A percentile compares a stretch with the other conserved stretches of the same genome.
phyloP scores from a whole-genome alignment of 257 asterid species.

The Penstemon barbatus region DNA sequence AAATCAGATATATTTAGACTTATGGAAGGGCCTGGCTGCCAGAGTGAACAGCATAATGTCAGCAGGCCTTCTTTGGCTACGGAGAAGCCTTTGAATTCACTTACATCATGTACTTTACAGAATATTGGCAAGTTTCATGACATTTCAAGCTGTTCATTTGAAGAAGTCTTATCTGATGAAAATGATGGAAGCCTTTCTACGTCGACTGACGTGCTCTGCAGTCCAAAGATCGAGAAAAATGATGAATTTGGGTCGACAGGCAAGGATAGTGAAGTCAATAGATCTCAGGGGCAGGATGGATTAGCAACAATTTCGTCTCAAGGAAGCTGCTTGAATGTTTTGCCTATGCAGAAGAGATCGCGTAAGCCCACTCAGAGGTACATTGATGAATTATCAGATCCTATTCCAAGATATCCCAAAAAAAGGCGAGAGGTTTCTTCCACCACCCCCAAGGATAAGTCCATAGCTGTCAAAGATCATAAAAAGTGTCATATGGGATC shows the following conservation, averaged over 20 bases:
- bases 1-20: conserved; percentile 51
- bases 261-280: conserved; percentile 32
- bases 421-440: conserved; percentile 50
- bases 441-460: conserved; percentile 44
- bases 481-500: conserved; percentile 50
- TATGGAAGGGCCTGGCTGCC: conserved; percentile 45
- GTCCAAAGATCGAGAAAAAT: conserved; percentile 40
- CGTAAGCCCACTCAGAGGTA: conserved; percentile 94
- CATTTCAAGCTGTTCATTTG: conserved; percentile 53
- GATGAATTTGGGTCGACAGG: conserved; percentile 29
- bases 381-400: conserved; percentile 73
- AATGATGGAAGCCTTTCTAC: conserved; percentile 39
- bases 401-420: conserved; percentile 37
- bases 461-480: conserved; percentile 41
- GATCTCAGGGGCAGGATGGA: conserved; percentile 31
- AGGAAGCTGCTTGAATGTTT: conserved; percentile 30
- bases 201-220: conserved; percentile 34
- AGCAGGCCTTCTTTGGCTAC: conserved; percentile 38
- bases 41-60: conserved; percentile 35
- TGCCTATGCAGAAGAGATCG: conserved; percentile 60
- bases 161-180: conserved; percentile 48
- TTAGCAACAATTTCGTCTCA: conserved; percentile 25
- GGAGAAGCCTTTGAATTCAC: conserved; percentile 45
- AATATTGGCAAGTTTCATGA: conserved; percentile 56
- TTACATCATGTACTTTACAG: conserved; percentile 44